Percentiles rank a stretch among this genome's conserved stretches.
Conservation (phyloP, 805 yeast genomes). For the Schizosaccharomyces octosporus region DNA sequence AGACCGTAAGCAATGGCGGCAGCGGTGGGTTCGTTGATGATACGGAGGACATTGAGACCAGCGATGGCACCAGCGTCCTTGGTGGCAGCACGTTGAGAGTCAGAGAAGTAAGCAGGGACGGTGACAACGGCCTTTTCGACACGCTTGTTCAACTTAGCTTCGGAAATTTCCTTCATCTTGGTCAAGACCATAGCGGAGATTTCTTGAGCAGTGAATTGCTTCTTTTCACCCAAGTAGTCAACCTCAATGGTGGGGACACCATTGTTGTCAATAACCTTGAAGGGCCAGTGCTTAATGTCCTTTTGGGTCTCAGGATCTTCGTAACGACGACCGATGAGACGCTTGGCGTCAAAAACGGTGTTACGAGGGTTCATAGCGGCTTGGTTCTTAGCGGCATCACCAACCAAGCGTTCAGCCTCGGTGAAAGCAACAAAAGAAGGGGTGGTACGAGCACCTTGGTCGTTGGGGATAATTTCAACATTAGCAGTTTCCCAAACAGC, state of each 20-base stretch:
- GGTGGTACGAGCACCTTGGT: slow-evolving; percentile 95
- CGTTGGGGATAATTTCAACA: slow-evolving; percentile 89
- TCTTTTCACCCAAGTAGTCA: slow-evolving; percentile 61
- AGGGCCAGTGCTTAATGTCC: slow-evolving; percentile 87
- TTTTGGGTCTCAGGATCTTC: slow-evolving; percentile 63
- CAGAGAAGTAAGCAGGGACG: slow-evolving; percentile 74
- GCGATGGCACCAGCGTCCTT: slow-evolving; percentile 77
- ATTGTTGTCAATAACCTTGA: slow-evolving; percentile 35
- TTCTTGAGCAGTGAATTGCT: slow-evolving; percentile 82
- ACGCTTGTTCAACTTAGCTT: slow-evolving; percentile 53
- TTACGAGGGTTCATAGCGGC: slow-evolving; percentile 81
- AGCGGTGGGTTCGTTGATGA: slow-evolving; percentile 80
- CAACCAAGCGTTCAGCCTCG: slow-evolving; percentile 74
- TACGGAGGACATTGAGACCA: slow-evolving; percentile 62
- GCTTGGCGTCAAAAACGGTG: slow-evolving; percentile 41
- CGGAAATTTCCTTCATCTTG: slow-evolving; percentile 73
- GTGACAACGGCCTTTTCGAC: slow-evolving; percentile 70
- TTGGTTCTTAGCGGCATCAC: slow-evolving; percentile 95
- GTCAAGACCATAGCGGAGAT: slow-evolving; percentile 75
- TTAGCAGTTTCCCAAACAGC: slow-evolving; percentile 40
- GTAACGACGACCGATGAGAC: slow-evolving; percentile 80
- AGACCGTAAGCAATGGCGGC: slow-evolving; percentile 95
- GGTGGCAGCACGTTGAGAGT: slow-evolving; percentile 75
- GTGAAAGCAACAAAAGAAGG: slow-evolving; percentile 92
- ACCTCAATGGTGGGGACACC: slow-evolving; percentile 66